Percentiles rank a stretch among this genome's conserved stretches.
phyloP scores from a whole-genome alignment of 2,329 filamentous ascomycete genomes.

The Fusarium chlamydosporum region DNA sequence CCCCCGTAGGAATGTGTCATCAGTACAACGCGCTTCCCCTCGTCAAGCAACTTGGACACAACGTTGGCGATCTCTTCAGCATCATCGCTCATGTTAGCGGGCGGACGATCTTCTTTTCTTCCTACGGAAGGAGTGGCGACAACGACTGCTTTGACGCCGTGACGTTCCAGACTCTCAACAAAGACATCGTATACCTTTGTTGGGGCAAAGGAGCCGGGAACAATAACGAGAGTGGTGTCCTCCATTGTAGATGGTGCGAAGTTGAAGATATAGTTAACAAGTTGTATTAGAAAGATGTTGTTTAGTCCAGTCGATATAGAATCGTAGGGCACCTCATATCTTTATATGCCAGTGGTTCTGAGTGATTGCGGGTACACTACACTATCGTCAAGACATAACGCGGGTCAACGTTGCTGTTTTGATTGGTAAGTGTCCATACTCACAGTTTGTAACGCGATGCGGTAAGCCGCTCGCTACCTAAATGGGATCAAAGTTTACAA shows the following conservation, averaged over 20 bases:
- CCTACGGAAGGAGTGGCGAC: slow-evolving; percentile 29
- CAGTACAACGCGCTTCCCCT: slow-evolving; percentile 13
- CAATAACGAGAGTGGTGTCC: slow-evolving; percentile 1
- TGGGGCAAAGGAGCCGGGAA: slow-evolving; percentile 31
- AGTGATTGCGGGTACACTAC: background rate
- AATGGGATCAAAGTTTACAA: background rate
- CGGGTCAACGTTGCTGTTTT: background rate
- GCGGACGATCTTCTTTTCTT: background rate
- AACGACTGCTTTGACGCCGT: slow-evolving; percentile 5
- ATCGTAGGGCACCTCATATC: accelerated
- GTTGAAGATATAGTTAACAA: background rate
- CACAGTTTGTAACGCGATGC: background rate
- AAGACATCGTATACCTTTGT: slow-evolving; percentile 19
- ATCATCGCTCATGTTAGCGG: slow-evolving; percentile 34
- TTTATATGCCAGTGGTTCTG: background rate
- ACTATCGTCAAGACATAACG: background rate
- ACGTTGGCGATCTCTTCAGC: slow-evolving; percentile 13
- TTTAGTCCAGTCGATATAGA: accelerated
- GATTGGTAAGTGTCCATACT: background rate
- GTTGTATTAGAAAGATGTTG: background rate
- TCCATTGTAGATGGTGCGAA: background rate
- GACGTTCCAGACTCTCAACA: slow-evolving; percentile 1
- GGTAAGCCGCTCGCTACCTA: background rate
- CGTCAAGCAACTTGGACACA: slow-evolving; percentile 10
- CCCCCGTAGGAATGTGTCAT: slow-evolving; percentile 38